Evolutionary conservation across 306 rosid species (phyloP).

Genomic region (Fagus crenata): DNA sequence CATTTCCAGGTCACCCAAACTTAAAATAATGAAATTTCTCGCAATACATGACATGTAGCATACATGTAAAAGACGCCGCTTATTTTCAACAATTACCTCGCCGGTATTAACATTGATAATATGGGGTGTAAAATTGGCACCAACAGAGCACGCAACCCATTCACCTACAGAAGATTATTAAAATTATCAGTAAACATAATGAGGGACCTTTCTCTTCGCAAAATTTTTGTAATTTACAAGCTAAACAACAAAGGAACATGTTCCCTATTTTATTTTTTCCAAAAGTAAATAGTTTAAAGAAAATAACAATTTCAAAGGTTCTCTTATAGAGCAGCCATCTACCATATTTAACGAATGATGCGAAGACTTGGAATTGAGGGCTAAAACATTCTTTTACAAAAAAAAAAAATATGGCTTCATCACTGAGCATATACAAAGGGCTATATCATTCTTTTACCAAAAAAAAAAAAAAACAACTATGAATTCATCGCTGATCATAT

Average conservation of each 20-base stretch:
- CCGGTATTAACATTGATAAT: slow-evolving; percentile 86
- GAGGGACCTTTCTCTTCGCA: neutral
- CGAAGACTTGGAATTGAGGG: neutral
- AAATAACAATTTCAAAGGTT: neutral
- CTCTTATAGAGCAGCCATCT: neutral
- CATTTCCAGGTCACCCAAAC: slow-evolving; percentile 11
- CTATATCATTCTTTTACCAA: too few relatives aligned
- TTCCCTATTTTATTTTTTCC: neutral
- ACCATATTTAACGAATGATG: neutral
- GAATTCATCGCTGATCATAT: too few relatives aligned
- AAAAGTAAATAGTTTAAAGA: neutral
- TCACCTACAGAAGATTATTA: slow-evolving; percentile 53
- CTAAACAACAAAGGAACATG: neutral
- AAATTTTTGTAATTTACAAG: neutral
- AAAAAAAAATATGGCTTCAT: too few relatives aligned
- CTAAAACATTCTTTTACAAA: neutral
- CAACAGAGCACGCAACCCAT: slow-evolving; percentile 87
- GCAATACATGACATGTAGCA: slow-evolving; percentile 7
- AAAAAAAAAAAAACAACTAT: too few relatives aligned
- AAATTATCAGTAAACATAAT: slow-evolving; percentile 9
- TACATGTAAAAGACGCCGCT: slow-evolving; percentile 4
- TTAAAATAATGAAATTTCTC: neutral
- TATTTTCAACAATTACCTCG: slow-evolving; percentile 57
- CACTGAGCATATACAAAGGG: too few relatives aligned
- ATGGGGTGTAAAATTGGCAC: slow-evolving; percentile 92